Base-by-base conservation (phyloP, 2,329 filamentous ascomycete genomes). In the Pseudogymnoascus sp. region DNA sequence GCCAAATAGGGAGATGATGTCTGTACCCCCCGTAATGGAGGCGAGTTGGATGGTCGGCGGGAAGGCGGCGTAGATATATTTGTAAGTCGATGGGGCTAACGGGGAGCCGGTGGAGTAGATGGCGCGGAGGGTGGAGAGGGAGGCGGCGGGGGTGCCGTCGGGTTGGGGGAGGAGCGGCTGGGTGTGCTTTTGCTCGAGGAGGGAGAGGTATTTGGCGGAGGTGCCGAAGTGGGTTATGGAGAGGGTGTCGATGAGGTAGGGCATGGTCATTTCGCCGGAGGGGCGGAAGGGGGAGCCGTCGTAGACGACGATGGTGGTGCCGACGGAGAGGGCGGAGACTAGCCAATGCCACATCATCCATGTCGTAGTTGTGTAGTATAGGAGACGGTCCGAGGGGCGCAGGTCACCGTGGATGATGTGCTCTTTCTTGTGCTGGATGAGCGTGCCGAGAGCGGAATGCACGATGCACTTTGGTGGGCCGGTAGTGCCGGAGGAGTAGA, bases 321-420 rank as follows among this genome's bases (percentile, higher is more conserved):
- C 93, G 31, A 85, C 87, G 8, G 92, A 90, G 3, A 97, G 84
- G 5, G 88, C 91, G 0, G 91, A 93, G 17, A 97, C 84, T 41
- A 92, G 87, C 92, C 93, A 97, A 74, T 97, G 93, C 92, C 92
- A 97, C 93, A 97, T 97, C 92, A 99, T 97, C 94, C 92, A 97
- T 0, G 91, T 95, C 9, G 89, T 92, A 3, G 92, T 97, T 1
- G 92, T 96, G 77, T 92, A 97, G 78, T 97, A 97, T 74, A 97
- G 90, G 71, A 97, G 81, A 17, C 88, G 83, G 42, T 92, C 90
- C 2, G 80, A 78, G 0, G 87, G 82, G 7, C 82, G 80, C 66
- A 99, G 85, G 21, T 92, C 91, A 73, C 89, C 90, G 72, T 97
- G 93, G 2, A 97, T 80, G 55, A 88, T 82, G 72, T 96, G 92